Evolutionary conservation across 805 yeast species (phyloP).

Genomic region (Blastobotrys parvus): DNA sequence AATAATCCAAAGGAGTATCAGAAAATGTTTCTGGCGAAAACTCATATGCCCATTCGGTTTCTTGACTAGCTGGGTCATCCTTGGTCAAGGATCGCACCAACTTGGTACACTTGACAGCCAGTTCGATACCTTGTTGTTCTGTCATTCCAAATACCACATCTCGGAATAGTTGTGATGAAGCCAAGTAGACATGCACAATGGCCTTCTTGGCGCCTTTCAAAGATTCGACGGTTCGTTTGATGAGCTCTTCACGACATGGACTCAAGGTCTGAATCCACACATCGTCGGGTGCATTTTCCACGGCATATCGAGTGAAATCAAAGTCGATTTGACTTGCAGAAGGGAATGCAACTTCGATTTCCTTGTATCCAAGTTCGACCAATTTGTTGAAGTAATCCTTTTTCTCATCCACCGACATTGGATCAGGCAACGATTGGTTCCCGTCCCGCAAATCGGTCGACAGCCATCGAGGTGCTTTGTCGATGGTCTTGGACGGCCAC

Average conservation of each 20-base stretch:
- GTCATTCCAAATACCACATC: conserved; percentile 58
- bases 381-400: conserved; percentile 60
- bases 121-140: conserved; percentile 46
- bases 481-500: conserved; percentile 59
- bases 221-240: conserved; percentile 62
- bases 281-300: conserved; percentile 66
- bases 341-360: conserved; percentile 78
- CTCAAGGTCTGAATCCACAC: conserved; percentile 69
- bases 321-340: conserved; percentile 74
- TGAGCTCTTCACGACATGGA: conserved; percentile 69
- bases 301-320: conserved; percentile 70
- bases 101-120: conserved; percentile 56
- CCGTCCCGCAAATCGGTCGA: conserved; percentile 81
- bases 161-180: conserved; percentile 68
- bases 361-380: conserved; percentile 69
- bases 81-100: conserved; percentile 61
- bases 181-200: conserved; percentile 66
- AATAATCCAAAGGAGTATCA: conserved; percentile 59
- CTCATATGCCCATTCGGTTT: conserved; percentile 65
- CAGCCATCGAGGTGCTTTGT: conserved; percentile 70
- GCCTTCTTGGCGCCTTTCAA: conserved; percentile 69
- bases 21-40: conserved; percentile 77
- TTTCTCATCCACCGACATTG: conserved; percentile 76
- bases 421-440: conserved; percentile 78
- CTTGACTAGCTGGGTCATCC: conserved; percentile 46